Base-by-base conservation (phyloP, 805 yeast species). In the Saccharomycopsis synnaedendra region DNA sequence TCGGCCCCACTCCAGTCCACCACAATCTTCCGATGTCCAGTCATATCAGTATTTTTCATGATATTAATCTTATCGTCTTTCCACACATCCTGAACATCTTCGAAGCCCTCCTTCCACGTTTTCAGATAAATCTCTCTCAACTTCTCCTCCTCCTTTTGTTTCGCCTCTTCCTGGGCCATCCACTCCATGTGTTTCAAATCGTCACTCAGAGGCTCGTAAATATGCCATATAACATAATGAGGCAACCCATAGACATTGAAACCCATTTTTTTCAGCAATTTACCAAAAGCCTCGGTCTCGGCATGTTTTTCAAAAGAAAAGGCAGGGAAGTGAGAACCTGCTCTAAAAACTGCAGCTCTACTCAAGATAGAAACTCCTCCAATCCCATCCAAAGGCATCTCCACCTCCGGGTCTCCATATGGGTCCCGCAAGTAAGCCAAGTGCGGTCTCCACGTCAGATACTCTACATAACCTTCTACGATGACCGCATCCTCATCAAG, bases 371-470 rank as follows among this genome's bases (percentile, higher is more conserved):
- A 86, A 41, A 90, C 98, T 55, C 97, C 98, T 30, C 98, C 98
- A 57, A 90, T 88, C 46, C 98, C 98, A 64, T 90, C 97, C 53
- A 90, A 70, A 49, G 82, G 89, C 83, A 90, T 82, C 60, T 87
- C 95, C 41, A 82, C 90, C 60, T 85, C 90, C 4, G 94, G 90
- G 64, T 88, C 94, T 29, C 97, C 98, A 58, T 85, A 81, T 2
- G 96, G 96, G 59, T 89, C 97, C 56, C 97, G 73, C 62, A 90
- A 72, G 60, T 93, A 90, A 0, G 97, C 97, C 55, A 90, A 71
- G 66, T 90, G 97, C 1, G 96, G 95, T 65, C 98, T 75, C 97
- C 97, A 90, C 1, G 98, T 90, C 40, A 95, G 95, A 64, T 87
- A 93, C 66, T 90, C 98, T 29, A 87, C 94, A 63, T 88, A 88